phyloP scores from a whole-genome alignment of 2,329 filamentous ascomycete genomes.

The Pseudocercospora cruenta region DNA sequence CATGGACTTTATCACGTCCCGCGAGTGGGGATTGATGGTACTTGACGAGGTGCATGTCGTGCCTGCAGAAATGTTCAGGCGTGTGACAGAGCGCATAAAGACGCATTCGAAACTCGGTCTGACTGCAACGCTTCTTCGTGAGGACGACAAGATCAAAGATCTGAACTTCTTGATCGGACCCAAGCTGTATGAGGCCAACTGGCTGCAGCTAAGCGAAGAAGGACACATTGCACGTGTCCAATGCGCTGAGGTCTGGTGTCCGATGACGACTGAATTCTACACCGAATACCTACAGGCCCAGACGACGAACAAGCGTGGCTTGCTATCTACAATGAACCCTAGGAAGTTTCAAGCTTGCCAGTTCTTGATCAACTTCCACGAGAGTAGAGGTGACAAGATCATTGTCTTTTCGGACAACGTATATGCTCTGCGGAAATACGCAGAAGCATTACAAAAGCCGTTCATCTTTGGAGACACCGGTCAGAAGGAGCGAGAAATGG shows the following conservation, averaged over 20 bases:
- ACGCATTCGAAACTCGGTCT: constrained; percentile 93
- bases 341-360: constrained; percentile 96
- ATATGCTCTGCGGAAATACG: constrained; percentile 85
- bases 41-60: constrained; percentile 98
- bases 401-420: constrained; percentile 99
- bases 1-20: constrained; percentile 87
- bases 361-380: constrained; percentile 97
- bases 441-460: constrained; percentile 68
- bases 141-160: constrained; percentile 98
- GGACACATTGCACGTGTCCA: constrained; percentile 97
- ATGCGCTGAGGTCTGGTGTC: constrained; percentile 98
- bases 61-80: constrained; percentile 92
- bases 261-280: constrained; percentile 98
- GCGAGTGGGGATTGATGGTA: constrained; percentile 97
- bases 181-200: constrained; percentile 97
- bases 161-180: constrained; percentile 96
- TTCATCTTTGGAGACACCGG: constrained; percentile 90
- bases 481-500: constrained; percentile 80
- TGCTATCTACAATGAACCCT: constrained; percentile 96
- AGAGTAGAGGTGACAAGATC: constrained; percentile 91
- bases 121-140: constrained; percentile 89
- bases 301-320: constrained; percentile 65
- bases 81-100: constrained; percentile 89
- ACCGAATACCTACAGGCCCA: constrained; percentile 78
- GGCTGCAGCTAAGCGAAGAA: constrained; percentile 97